Conservation (phyloP, 805 yeast genomes). For the Schwanniomyces polymorphus region DNA sequence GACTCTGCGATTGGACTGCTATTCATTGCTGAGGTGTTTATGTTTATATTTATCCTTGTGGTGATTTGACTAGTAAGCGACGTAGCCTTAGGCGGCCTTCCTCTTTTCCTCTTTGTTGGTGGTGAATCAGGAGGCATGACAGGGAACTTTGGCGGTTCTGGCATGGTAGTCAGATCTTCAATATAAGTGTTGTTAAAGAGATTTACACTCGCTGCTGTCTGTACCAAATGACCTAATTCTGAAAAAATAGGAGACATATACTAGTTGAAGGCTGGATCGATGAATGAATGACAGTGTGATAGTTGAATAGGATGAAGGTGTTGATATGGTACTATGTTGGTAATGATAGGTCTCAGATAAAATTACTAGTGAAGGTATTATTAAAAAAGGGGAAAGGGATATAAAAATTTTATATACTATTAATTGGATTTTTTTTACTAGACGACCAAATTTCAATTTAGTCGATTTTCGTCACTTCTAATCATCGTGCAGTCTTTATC, state of each 20-base stretch:
- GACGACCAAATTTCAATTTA: not conserved
- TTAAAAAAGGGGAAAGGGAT: not conserved
- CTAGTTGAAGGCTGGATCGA: not conserved
- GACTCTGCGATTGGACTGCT: constrained; percentile 40
- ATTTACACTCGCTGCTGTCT: not conserved
- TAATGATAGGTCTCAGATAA: not conserved
- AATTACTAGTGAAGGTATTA: not conserved
- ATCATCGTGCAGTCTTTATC: not conserved
- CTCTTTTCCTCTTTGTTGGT: constrained; percentile 40
- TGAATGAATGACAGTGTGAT: not conserved
- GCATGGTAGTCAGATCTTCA: not conserved
- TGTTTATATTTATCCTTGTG: constrained; percentile 40
- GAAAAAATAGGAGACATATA: not conserved
- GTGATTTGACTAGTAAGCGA: constrained; percentile 36
- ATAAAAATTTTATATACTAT: not conserved
- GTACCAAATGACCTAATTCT: not conserved
- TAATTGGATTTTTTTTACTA: not conserved
- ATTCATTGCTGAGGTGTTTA: constrained; percentile 36
- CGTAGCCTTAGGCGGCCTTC: constrained; percentile 47
- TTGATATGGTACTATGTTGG: not conserved
- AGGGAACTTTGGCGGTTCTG: not conserved
- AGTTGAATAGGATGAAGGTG: not conserved
- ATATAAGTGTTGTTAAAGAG: not conserved
- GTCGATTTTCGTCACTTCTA: not conserved
- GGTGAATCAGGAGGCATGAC: constrained; percentile 6